These are phyloP conservation scores for Eucalyptus fibrosa DNA, from an alignment of 345 rosid species.

Conservation along the genomic window DNA sequence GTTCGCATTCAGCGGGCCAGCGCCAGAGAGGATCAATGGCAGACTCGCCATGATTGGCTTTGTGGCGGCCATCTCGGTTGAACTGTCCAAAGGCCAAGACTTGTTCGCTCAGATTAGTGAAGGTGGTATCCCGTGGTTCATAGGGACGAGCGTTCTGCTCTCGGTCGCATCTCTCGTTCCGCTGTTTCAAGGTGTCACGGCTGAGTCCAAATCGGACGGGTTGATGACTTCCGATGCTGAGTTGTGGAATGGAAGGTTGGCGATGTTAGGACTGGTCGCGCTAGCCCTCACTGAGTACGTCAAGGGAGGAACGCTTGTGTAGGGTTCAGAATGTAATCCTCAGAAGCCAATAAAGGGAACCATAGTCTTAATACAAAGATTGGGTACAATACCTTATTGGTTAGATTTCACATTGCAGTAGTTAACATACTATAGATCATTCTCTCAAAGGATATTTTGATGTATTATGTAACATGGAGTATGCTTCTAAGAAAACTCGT, in stretches of 20 bases:
- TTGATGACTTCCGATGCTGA: constrained; percentile 73
- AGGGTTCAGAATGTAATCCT: neutral
- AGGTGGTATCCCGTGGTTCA: constrained; percentile 54
- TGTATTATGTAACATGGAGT: neutral
- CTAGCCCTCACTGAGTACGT: constrained; percentile 62
- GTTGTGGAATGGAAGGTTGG: constrained; percentile 66
- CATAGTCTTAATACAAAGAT: neutral
- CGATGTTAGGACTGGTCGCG: constrained; percentile 64
- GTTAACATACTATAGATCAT: neutral
- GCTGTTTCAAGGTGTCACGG: constrained; percentile 36
- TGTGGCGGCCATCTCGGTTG: constrained; percentile 58
- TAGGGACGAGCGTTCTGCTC: constrained; percentile 36
- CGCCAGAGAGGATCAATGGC: constrained; percentile 83
- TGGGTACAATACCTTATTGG: neutral
- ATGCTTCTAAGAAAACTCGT: neutral
- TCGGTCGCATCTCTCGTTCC: constrained; percentile 57
- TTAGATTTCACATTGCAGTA: neutral
- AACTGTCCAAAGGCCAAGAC: constrained; percentile 52
- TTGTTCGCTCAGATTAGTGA: constrained; percentile 42
- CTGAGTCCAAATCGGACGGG: constrained; percentile 36
- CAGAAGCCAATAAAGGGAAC: neutral
- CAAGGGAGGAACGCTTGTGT: constrained; percentile 30
- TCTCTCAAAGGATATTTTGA: neutral
- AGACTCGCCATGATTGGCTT: constrained; percentile 81
- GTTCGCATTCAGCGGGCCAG: constrained; percentile 73